Base-by-base conservation (phyloP, 371 early-diverging fungal genomes). In the Massospora cicadina region DNA sequence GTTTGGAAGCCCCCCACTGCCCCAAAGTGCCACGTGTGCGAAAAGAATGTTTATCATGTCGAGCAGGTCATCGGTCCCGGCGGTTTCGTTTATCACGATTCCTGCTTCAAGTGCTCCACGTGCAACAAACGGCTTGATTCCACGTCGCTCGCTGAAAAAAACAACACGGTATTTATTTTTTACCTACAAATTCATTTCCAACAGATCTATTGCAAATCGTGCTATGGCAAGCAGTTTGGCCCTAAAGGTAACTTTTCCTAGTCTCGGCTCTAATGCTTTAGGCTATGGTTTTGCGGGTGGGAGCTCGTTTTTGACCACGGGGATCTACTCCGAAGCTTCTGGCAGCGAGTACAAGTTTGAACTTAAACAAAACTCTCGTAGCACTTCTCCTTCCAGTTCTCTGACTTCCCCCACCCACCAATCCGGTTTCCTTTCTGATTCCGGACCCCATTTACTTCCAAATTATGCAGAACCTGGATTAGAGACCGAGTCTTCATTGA, bases 61-160 rank as follows among this genome's bases (percentile, higher is more conserved):
- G 58, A 57, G 58, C 58, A 57, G 26, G 58, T 57, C 28, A 57
- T 57, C 28, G 58, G 58, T 12, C 58, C 58, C 26, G 58, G 58
- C 13, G n/a, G n/a, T 26, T n/a, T 57, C 17, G 26, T 57, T 57
- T 57, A 57, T 57, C 58, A 57, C 28, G 58, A 57, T 57, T 7
- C 23, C 25, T 57, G 58, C 58, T 57, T 57, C 58, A 57, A 57
- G 28, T 57, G 58, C 28, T 57, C 28, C 7, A 57, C 28, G 7
- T 57, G 58, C 28, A 57, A 57, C 25, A 57, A 57, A n/a, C 23
- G 28, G 7, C 28, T 57, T 13, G 58, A 57, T 57, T 57, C 58
- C 23, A 57, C 58, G 13, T 7, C 26, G 3, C 58, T 57, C 23
- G 28, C 58, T 26, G 58, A 57, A 57, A 57, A 57, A 12, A 57